phyloP scores from a whole-genome alignment of 306 rosid species.

The Calophaca sinica region DNA sequence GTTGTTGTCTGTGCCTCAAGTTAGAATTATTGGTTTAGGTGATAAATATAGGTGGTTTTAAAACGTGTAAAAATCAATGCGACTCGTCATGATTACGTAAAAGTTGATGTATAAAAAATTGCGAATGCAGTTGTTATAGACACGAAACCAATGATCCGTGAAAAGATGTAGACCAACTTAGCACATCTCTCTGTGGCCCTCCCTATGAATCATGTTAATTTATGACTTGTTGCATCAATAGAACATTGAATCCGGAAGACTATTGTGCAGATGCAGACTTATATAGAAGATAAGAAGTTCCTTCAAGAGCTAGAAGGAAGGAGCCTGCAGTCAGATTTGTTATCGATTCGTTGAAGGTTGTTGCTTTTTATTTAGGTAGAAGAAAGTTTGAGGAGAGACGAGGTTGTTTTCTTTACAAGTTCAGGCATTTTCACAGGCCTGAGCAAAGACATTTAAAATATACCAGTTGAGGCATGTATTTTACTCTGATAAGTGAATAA shows the following conservation, averaged over 20 bases:
- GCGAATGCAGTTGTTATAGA: background rate
- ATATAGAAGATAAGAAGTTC: slow-evolving; percentile 65
- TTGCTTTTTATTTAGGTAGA: too few relatives aligned
- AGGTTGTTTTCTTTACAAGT: too few relatives aligned
- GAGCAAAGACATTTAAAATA: too few relatives aligned
- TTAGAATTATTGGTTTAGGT: too few relatives aligned
- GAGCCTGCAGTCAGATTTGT: slow-evolving; percentile 57
- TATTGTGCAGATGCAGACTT: slow-evolving; percentile 59
- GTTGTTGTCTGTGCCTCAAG: too few relatives aligned
- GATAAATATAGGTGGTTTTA: too few relatives aligned
- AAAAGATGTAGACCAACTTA: slow-evolving; percentile 32
- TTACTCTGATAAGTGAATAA: too few relatives aligned
- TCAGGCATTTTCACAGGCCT: too few relatives aligned
- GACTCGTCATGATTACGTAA: too few relatives aligned
- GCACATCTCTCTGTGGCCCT: background rate
- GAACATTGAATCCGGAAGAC: slow-evolving; percentile 1
- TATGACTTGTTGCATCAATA: background rate
- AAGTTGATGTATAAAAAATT: background rate
- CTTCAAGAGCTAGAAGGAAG: slow-evolving; percentile 54
- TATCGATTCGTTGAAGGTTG: slow-evolving; percentile 40
- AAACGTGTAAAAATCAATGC: too few relatives aligned
- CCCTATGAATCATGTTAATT: background rate
- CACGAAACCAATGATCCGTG: slow-evolving; percentile 13
- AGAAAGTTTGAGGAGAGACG: too few relatives aligned
- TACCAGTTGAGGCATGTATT: too few relatives aligned